These are phyloP conservation scores for Saccharomycopsis fibuligera DNA, from an alignment of 805 yeast species.

Conservation along the genomic window DNA sequence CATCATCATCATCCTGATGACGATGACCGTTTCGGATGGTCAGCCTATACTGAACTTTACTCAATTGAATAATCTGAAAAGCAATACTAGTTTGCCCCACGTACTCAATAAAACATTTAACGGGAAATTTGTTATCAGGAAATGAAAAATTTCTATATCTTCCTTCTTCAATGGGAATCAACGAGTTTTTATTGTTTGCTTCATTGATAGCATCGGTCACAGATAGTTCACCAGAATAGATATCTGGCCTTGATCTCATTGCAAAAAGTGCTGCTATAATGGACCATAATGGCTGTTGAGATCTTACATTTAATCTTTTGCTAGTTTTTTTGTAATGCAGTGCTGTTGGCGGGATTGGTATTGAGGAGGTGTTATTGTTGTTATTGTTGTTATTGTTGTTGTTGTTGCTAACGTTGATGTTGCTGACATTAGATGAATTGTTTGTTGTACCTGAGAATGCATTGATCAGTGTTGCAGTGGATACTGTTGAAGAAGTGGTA, in stretches of 20 bases:
- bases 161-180: conserved; percentile 20
- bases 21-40: too few species aligned
- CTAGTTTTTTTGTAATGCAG: conserved; percentile 23
- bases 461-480: neutral
- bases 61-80: conserved; percentile 40
- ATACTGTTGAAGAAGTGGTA: conserved; percentile 9
- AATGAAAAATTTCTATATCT: conserved; percentile 20
- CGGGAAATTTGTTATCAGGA: conserved; percentile 26
- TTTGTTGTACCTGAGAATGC: neutral
- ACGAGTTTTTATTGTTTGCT: conserved; percentile 13
- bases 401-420: neutral
- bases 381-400: neutral
- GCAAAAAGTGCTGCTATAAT: conserved; percentile 45
- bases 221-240: conserved; percentile 35
- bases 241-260: conserved; percentile 39
- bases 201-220: conserved; percentile 12
- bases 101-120: conserved; percentile 37
- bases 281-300: conserved; percentile 47
- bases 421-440: neutral
- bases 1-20: too few species aligned
- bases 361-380: neutral
- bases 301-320: conserved; percentile 23
- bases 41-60: conserved; percentile 22
- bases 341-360: neutral
- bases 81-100: conserved; percentile 48